Base-by-base conservation (phyloP, 2,329 filamentous ascomycete species). In the Myriosclerotinia duriaeana region DNA sequence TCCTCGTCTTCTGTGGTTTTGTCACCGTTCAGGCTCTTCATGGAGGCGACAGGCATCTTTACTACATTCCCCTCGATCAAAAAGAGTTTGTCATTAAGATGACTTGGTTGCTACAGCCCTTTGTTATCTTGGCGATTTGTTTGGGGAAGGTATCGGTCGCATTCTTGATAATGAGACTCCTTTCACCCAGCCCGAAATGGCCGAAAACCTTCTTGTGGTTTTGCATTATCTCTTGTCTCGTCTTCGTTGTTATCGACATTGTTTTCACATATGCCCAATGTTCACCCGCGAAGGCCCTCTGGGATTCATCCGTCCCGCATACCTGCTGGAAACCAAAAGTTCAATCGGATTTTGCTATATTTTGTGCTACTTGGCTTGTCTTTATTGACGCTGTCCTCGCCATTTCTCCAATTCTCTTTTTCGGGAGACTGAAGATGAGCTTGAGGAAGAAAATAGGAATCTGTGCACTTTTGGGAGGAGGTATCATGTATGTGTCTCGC, bases 1-100 rank as follows among this genome's bases (percentile, higher is more conserved):
- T 53, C 26, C 50, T 53, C 26, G 50, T 53, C 30, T 34, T 53
- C 50, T 53, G 50, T 53, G 50, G 50, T 14, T 53, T 53, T 34
- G 50, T 53, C 15, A 53, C 50, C 14, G 50, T 53, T 7, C 50
- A 53, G 26, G 50, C 50, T 30, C 50, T 53, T 9, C 26, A 53
- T 20, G 50, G 50, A 14, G 50, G 50, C 14, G 50, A 53, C 30
- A 53, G 50, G 50, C 50, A 53, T 34, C 50, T 53, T 3, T 53
- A 30, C 17, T 53, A 53, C 26, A 53, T 53, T 53, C 50, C 50
- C 9, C 26, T 11, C 26, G 50, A 26, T 17, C 22, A 53, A 15
- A 22, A 53, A 53, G 50, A 34, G 30, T 53, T 53, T 7, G 26
- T 26, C 14, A 53, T 53, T 22, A 53, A 34, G 17, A 53, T 53